Conservation (phyloP, 352 stramenopile species). For the Halophytophthora polymorphica region DNA sequence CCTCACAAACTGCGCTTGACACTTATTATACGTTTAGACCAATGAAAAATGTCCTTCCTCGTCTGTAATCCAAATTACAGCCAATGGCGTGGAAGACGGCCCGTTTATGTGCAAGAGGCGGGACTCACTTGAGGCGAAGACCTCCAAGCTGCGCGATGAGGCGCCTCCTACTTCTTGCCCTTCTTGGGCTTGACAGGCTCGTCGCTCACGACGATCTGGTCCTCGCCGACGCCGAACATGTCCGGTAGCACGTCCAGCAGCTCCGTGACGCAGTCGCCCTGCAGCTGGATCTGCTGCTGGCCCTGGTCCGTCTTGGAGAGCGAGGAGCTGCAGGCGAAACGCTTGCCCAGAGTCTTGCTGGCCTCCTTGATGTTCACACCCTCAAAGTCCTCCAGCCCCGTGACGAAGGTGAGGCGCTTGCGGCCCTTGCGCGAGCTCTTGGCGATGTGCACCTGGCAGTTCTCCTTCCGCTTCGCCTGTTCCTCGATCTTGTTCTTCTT, state of each 20-base stretch:
- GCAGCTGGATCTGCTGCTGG: conserved; percentile 80
- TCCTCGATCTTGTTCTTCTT: conserved; percentile 81
- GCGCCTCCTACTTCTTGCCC: conserved; percentile 31
- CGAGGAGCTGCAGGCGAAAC: conserved; percentile 80
- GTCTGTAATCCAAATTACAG: no score
- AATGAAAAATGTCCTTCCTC: no score
- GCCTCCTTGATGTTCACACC: conserved; percentile 83
- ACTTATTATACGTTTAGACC: no score
- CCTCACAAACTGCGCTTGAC: no score
- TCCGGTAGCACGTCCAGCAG: conserved; percentile 71
- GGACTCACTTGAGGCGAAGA: no score
- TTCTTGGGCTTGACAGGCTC: conserved; percentile 61
- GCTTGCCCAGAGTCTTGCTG: conserved; percentile 75
- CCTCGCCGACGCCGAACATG: conserved; percentile 73
- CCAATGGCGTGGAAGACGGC: no score
- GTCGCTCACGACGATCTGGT: conserved; percentile 71
- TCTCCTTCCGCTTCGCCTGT: conserved; percentile 66
- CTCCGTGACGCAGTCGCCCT: conserved; percentile 75
- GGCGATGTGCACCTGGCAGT: conserved; percentile 63
- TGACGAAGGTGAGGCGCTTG: conserved; percentile 82
- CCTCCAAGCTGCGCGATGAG: no score
- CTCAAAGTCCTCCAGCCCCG: conserved; percentile 77
- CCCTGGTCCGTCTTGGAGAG: conserved; percentile 72
- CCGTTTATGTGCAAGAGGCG: background rate
- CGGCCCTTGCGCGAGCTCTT: conserved; percentile 75